Evolutionary conservation across 164 flowering plant genomes (phyloP), one percentile per base, ranked within the genome.

Genomic region (Stephania japonica): DNA sequence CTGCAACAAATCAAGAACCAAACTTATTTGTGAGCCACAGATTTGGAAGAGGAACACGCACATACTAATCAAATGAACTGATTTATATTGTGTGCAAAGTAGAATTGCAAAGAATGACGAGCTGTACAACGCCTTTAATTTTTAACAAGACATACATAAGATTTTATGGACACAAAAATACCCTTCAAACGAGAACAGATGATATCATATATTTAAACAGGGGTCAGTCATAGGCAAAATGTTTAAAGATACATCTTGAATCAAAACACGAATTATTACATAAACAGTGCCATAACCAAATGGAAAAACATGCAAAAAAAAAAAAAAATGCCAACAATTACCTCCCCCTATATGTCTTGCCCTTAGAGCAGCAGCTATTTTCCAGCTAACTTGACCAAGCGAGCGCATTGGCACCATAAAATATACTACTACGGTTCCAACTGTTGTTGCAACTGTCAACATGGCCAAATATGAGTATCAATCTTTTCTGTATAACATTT

Each of bases 311-410:
- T 6, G 1, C 21, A 2, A 32, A 32, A 32, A 32, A 32, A 27
- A 27, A 27, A 27, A 27, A 56, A 56, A 47, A 11, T 67, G 38
- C 32, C 42, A 24, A 16, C 44, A 69, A 78, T 83, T 88, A 90
- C 98, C 82, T 94, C 98, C 97, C 68, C 97, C 98, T 78, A 94
- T 91, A 81, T 90, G 86, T 66, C 96, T 91, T 69, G 91, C 87
- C 96, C 91, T 91, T 65, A 90, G 93, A 42, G 97, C 89, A 77
- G 98, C 85, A 67, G 95, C 98, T 47, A 93, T 87, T 83, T 88
- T 93, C 98, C 98, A 91, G 78, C 86, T 85, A 78, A 91, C 97
- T 59, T 78, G 86, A 70, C 97, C 98, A 78, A 93, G 93, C 56
- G 97, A 89, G 76, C 88, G 84, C 97, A 91, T 94, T 13, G 97